Conservation (phyloP, 495 filamentous ascomycete species). For the Gamarada debralockiae region DNA sequence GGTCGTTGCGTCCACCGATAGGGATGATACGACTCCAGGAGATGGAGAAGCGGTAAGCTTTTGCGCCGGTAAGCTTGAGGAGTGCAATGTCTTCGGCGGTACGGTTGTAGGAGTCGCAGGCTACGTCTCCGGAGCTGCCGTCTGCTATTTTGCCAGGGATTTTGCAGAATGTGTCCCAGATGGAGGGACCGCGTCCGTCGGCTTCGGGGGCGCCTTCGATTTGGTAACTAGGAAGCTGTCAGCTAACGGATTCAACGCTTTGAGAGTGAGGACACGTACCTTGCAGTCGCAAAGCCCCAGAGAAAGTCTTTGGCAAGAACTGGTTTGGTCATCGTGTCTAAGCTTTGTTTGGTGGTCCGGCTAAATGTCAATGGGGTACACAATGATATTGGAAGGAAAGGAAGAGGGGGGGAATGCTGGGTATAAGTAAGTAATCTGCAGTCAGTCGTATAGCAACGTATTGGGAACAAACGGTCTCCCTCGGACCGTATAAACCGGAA, state of each 20-base stretch:
- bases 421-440: slow-evolving; percentile 8
- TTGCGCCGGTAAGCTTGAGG: slow-evolving; percentile 60
- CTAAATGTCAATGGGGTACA: not conserved
- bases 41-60: slow-evolving; percentile 70
- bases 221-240: slow-evolving; percentile 55
- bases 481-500: slow-evolving; percentile 22
- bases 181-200: slow-evolving; percentile 69
- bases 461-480: not conserved
- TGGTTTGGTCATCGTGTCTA: slow-evolving; percentile 7
- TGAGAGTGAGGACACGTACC: slow-evolving; percentile 40
- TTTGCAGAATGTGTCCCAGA: slow-evolving; percentile 75
- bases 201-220: slow-evolving; percentile 65
- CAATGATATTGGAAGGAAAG: slow-evolving; percentile 2
- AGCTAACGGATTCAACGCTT: not conserved
- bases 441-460: not conserved
- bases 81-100: slow-evolving; percentile 70
- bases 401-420: not conserved
- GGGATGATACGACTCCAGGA: slow-evolving; percentile 75
- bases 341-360: not conserved
- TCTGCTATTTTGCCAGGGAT: slow-evolving; percentile 73
- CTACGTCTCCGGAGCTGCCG: slow-evolving; percentile 61
- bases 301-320: slow-evolving; percentile 67
- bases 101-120: slow-evolving; percentile 74
- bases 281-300: slow-evolving; percentile 80
- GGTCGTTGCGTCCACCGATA: slow-evolving; percentile 56